Evolutionary conservation across 768 basidiomycete species (phyloP).

Genomic region (Infundibulicybe gibba): DNA sequence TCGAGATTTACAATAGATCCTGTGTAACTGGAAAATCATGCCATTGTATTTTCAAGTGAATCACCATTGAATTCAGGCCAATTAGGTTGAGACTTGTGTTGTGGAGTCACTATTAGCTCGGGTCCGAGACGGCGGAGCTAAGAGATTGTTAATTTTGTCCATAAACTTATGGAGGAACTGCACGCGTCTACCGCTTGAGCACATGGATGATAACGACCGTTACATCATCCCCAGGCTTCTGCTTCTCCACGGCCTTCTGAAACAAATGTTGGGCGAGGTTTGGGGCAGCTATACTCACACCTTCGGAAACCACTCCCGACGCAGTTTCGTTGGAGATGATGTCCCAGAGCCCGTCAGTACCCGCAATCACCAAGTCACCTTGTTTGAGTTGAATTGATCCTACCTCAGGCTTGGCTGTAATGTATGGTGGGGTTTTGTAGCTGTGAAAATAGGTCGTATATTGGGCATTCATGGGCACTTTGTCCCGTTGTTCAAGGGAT

Average conservation of each 20-base stretch:
- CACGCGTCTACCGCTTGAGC: too few species aligned
- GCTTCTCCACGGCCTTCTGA: slow-evolving; percentile 14
- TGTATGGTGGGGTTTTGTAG: slow-evolving; percentile 58
- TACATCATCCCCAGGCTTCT: slow-evolving; percentile 29
- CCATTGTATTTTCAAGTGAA: too few species aligned
- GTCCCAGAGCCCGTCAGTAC: slow-evolving; percentile 57
- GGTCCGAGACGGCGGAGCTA: too few species aligned
- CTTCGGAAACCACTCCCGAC: slow-evolving; percentile 31
- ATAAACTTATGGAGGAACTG: too few species aligned
- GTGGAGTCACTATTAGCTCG: too few species aligned
- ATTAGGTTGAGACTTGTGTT: too few species aligned
- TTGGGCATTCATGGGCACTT: slow-evolving; percentile 30
- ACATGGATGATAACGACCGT: slow-evolving; percentile 26
- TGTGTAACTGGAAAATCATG: too few species aligned
- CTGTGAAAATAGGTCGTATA: slow-evolving; percentile 32
- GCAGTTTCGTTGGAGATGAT: slow-evolving; percentile 44
- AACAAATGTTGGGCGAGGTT: slow-evolving; percentile 26
- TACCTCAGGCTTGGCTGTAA: slow-evolving; percentile 50
- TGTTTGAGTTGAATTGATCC: slow-evolving; percentile 29
- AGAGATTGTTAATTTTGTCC: too few species aligned
- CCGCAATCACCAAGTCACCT: slow-evolving; percentile 45
- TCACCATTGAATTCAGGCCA: too few species aligned
- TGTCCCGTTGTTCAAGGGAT: slow-evolving; percentile 23
- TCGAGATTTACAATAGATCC: background rate
- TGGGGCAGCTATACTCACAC: slow-evolving; percentile 12